These are phyloP conservation scores for Staphylotrichum longicolle DNA, from an alignment of 495 filamentous ascomycete genomes.

Conservation along the genomic window DNA sequence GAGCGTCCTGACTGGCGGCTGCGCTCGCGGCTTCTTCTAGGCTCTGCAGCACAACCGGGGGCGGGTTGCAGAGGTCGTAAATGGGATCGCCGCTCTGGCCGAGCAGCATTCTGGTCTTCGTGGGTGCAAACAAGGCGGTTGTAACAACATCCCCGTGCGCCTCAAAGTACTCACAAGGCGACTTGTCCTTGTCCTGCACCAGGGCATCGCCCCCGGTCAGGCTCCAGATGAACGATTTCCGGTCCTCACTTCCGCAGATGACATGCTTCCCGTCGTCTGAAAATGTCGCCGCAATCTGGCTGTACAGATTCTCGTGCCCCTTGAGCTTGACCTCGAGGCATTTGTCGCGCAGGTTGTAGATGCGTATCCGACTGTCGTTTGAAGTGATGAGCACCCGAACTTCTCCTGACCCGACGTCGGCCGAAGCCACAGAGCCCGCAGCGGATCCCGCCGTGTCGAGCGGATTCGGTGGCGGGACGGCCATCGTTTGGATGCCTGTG, in stretches of 20 bases:
- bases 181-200: constrained; percentile 72
- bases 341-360: constrained; percentile 85
- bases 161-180: constrained; percentile 81
- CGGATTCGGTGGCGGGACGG: constrained; percentile 43
- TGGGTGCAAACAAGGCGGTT: constrained; percentile 78
- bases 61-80: constrained; percentile 95
- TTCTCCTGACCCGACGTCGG: constrained; percentile 52
- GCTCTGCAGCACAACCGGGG: constrained; percentile 79
- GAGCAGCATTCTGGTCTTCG: constrained; percentile 71
- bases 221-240: constrained; percentile 86
- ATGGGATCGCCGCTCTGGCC: constrained; percentile 83
- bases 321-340: constrained; percentile 84
- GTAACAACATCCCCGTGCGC: constrained; percentile 88
- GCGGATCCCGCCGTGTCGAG: constrained; percentile 34
- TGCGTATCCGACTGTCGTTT: constrained; percentile 90
- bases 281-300: constrained; percentile 86
- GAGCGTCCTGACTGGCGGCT: constrained; percentile 31
- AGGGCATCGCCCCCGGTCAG: constrained; percentile 49
- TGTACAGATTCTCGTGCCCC: constrained; percentile 88
- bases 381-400: constrained; percentile 88
- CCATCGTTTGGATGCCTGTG: constrained; percentile 83
- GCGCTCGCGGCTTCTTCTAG: constrained; percentile 57
- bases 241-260: constrained; percentile 91
- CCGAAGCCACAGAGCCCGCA: constrained; percentile 20
- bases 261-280: constrained; percentile 85